Evolutionary conservation across 2,329 filamentous ascomycete genomes (phyloP), one percentile per base, ranked within the genome.

Genomic region (Botrytis fragariae): DNA sequence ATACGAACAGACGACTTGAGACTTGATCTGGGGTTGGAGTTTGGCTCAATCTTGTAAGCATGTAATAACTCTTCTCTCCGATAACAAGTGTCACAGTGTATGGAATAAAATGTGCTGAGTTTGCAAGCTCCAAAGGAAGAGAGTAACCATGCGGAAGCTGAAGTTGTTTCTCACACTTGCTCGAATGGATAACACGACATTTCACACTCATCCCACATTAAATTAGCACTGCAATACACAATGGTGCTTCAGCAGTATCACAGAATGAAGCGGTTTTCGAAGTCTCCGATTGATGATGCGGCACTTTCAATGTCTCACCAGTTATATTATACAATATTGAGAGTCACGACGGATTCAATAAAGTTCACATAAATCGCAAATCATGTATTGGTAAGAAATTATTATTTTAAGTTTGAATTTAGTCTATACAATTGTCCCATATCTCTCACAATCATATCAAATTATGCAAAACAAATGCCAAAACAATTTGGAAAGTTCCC

Each of bases 371-470:
- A 42, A n/a, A 25, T 25, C 20, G 6, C n/a, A 20, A 68, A n/a
- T 42, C 39, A 20, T 57, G 37, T 57, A 42, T 32, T 57, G 35
- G 18, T 42, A 32, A 37, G 48, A 20, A 44, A 29, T 6, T 69
- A 57, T 42, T 32, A 25, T 42, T 39, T 16, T 69, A 9, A 16
- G 10, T 20, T 44, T 6, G 37, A 57, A 29, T 69, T 10, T 57
- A 25, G 25, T 42, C 37, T 59, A 57, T 42, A 22, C 39, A 37
- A 2, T 67, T 51, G 7, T 39, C 48, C 63, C 25, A 54, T 67
- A 42, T 59, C n/a, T 32, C 37, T 48, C 37, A 69, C 63, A 69
- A 68, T 25, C 4, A 42, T 69, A n/a, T 32, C n/a, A 68, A 57
- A 9, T 29, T 22, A 1, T 42, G 48, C 35, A 57, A 57, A 54